Conservation (phyloP, 805 yeast species). For the Ogataea allantospora region DNA sequence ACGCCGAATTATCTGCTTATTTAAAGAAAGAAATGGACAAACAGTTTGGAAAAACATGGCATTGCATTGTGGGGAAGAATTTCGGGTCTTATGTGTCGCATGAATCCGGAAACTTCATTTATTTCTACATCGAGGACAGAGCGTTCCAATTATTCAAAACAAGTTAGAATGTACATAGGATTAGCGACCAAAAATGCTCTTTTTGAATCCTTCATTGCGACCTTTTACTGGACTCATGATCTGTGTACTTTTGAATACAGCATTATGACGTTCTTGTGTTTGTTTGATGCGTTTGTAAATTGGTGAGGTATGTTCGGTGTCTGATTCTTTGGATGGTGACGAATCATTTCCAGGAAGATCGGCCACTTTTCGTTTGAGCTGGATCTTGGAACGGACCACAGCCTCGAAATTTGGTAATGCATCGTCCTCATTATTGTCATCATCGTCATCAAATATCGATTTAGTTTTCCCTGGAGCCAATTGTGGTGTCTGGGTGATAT, state of each 20-base stretch:
- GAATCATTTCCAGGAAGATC: slow-evolving; percentile 5
- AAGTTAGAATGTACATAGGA: slow-evolving; percentile 36
- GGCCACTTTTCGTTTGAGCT: slow-evolving; percentile 5
- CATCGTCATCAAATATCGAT: slow-evolving; percentile 9
- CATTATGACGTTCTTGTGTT: slow-evolving; percentile 10
- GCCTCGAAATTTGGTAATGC: slow-evolving; percentile 6
- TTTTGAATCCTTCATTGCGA: slow-evolving; percentile 18
- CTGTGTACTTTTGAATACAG: slow-evolving; percentile 4
- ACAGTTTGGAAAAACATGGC: slow-evolving; percentile 72
- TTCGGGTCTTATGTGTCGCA: slow-evolving; percentile 81
- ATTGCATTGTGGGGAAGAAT: slow-evolving; percentile 74
- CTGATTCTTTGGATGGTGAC: slow-evolving; percentile 14
- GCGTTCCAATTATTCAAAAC: slow-evolving; percentile 74
- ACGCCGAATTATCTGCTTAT: slow-evolving; percentile 63
- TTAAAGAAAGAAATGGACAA: slow-evolving; percentile 66
- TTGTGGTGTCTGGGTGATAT: slow-evolving; percentile 3
- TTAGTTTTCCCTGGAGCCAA: not conserved
- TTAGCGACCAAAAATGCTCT: slow-evolving; percentile 20
- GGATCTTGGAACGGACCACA: slow-evolving; percentile 4
- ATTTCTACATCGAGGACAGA: slow-evolving; percentile 65
- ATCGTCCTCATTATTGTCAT: slow-evolving; percentile 5
- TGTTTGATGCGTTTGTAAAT: slow-evolving; percentile 20
- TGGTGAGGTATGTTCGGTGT: slow-evolving; percentile 17
- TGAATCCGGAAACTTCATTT: slow-evolving; percentile 66
- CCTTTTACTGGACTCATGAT: slow-evolving; percentile 27